phyloP scores from a whole-genome alignment of 73 alveolate species.

The Blepharisma japonicum region DNA sequence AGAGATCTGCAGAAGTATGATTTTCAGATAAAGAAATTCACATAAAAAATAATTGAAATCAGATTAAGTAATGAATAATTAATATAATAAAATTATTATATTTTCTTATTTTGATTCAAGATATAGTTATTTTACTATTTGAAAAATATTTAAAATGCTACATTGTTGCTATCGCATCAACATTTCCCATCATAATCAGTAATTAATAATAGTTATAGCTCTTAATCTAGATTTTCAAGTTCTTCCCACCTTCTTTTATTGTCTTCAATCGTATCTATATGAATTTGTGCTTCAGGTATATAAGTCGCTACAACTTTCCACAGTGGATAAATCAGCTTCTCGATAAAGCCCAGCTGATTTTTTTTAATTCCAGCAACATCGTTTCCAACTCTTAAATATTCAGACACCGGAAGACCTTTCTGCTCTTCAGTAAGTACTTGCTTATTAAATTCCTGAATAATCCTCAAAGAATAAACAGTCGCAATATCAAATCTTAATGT shows the following conservation, averaged over 20 bases:
- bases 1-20: too few species aligned
- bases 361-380: conserved; percentile 20
- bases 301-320: background rate
- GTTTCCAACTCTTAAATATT: conserved; percentile 20
- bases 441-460: conserved; percentile 25
- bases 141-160: too few species aligned
- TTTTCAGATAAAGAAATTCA: too few species aligned
- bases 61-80: too few species aligned
- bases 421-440: conserved; percentile 8
- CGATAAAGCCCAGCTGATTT: conserved; percentile 25
- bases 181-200: too few species aligned
- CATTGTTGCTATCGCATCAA: too few species aligned
- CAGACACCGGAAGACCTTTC: conserved; percentile 27
- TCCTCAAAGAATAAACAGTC: conserved; percentile 15
- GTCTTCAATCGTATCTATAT: conserved; percentile 3
- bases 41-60: too few species aligned
- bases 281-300: background rate
- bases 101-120: too few species aligned
- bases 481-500: background rate
- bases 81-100: too few species aligned
- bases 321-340: background rate
- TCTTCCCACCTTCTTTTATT: conserved; percentile 20
- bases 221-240: conserved; percentile 10
- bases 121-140: too few species aligned
- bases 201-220: too few species aligned